Conservation (phyloP, 2,329 filamentous ascomycete species). For the Emergomyces pasteurianus region DNA sequence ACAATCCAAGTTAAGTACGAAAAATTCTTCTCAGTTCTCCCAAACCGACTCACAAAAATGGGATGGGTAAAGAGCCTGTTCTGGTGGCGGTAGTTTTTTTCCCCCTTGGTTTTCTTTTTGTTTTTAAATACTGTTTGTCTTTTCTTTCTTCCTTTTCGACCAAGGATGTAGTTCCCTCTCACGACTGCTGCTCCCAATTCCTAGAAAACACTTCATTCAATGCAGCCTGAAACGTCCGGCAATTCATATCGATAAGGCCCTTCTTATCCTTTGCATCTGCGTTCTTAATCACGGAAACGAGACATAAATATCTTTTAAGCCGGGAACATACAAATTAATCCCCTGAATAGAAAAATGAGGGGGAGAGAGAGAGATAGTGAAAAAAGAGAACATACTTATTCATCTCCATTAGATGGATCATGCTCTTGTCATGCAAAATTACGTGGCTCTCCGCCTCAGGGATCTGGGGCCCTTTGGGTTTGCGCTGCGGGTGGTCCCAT, state of each 20-base stretch:
- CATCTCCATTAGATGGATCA: slow-evolving; percentile 55
- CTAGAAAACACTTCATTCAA: slow-evolving; percentile 50
- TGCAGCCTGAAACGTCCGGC: slow-evolving; percentile 50
- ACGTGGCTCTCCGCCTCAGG: slow-evolving; percentile 52
- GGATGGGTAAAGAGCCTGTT: too few species aligned
- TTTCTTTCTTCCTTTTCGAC: neutral
- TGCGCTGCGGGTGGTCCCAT: slow-evolving; percentile 43
- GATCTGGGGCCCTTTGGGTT: slow-evolving; percentile 32
- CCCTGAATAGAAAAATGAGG: neutral
- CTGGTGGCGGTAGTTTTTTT: too few species aligned
- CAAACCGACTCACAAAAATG: too few species aligned
- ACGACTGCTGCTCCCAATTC: slow-evolving; percentile 26
- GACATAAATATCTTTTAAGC: slow-evolving; percentile 44
- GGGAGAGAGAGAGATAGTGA: neutral
- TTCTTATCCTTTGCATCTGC: slow-evolving; percentile 53
- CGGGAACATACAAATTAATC: slow-evolving; percentile 8
- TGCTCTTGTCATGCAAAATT: slow-evolving; percentile 48
- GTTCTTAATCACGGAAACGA: slow-evolving; percentile 54
- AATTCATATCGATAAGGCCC: slow-evolving; percentile 55
- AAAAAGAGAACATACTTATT: slow-evolving; percentile 44
- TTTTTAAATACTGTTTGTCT: neutral
- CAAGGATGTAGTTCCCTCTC: neutral
- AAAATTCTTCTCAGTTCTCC: too few species aligned
- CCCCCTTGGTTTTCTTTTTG: neutral
- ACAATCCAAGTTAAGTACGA: too few species aligned